Evolutionary conservation across 148 eudicot genomes (phyloP), one percentile per base, ranked within the genome.

Genomic region (Arctostaphylos glauca): DNA sequence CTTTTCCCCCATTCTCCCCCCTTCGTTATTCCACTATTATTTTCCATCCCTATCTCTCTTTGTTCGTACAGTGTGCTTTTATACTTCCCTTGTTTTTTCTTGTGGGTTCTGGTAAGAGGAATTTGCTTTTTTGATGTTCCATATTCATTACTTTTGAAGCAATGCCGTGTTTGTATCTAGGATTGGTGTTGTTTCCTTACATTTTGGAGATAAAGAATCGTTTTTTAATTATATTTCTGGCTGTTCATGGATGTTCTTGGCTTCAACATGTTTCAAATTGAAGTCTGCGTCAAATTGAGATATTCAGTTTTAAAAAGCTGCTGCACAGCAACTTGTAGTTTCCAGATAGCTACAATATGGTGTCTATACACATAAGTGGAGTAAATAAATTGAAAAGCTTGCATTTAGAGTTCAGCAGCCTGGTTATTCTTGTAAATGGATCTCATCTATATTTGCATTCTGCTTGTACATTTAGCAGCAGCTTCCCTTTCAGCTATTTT

Each of bases 31-130:
- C 50, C 83, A 38, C 25, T 46, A 58, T 78, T 47, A 46, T 62
- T 59, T 81, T n/a, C 12, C 38, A 70, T 14, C 13, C 5, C 7
- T 76, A 19, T 31, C 80, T n/a, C 19, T 31, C 6, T 50, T 50
- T 38, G 15, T 78, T 58, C 43, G 13, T 55, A 54, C 64, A 41
- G 5, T 41, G 4, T 76, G 41, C 77, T n/a, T 48, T 74, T n/a
- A 2, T 47, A 48, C 31, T 76, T 50, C 21, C 3, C 1, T 31
- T 25, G 71, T 66, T 66, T 23, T 84, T 46, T 76, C 5, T 10
- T 78, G 76, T 59, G 66, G 75, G 80, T 60, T 67, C 58, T 48
- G 59, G 31, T 59, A 21, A 48, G 19, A 81, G 70, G 16, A 55
- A 2, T 82, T 66, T 12, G 9, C 23, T 46, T 5, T 47, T 47